phyloP scores from a whole-genome alignment of 2,329 filamentous ascomycete species.

The Tolypocladium cylindrosporum region DNA sequence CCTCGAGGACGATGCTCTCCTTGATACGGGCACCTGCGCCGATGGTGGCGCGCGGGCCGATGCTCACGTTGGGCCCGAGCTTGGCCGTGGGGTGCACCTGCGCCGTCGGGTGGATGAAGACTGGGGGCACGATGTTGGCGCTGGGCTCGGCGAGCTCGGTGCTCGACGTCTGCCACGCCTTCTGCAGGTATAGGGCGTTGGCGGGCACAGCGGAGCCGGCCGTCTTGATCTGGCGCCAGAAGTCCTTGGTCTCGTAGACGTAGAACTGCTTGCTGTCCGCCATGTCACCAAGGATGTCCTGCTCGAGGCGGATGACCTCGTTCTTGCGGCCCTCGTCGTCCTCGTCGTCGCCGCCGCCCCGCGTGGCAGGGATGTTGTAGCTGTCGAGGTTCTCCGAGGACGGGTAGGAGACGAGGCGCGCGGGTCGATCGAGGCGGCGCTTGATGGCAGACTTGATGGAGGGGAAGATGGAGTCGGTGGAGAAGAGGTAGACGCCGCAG shows the following conservation, averaged over 20 bases:
- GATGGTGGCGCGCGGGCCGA: conserved; percentile 78
- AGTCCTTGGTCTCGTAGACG: conserved; percentile 97
- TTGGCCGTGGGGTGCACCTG: conserved; percentile 90
- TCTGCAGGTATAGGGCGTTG: conserved; percentile 91
- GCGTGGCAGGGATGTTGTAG: conserved; percentile 36
- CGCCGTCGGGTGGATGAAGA: conserved; percentile 90
- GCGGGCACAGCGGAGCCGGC: conserved; percentile 94
- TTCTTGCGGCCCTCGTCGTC: conserved; percentile 71
- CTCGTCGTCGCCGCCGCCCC: conserved; percentile 35
- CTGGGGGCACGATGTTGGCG: conserved; percentile 79
- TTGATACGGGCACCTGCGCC: conserved; percentile 87
- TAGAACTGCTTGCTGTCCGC: conserved; percentile 97
- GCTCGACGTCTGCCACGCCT: conserved; percentile 77
- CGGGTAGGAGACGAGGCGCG: conserved; percentile 82
- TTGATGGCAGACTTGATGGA: conserved; percentile 92
- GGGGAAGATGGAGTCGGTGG: conserved; percentile 92
- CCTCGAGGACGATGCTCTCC: conserved; percentile 92
- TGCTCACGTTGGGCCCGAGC: conserved; percentile 91
- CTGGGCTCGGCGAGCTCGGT: conserved; percentile 71
- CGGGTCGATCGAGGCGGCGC: conserved; percentile 78
- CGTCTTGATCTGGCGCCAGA: conserved; percentile 99
- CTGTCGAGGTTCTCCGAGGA: conserved; percentile 86
- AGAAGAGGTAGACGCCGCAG: conserved; percentile 96
- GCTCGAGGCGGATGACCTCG: conserved; percentile 87
- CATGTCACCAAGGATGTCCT: conserved; percentile 91